Evolutionary conservation across 2,329 filamentous ascomycete species (phyloP).

Genomic region (Cordyceps cateniannulata): DNA sequence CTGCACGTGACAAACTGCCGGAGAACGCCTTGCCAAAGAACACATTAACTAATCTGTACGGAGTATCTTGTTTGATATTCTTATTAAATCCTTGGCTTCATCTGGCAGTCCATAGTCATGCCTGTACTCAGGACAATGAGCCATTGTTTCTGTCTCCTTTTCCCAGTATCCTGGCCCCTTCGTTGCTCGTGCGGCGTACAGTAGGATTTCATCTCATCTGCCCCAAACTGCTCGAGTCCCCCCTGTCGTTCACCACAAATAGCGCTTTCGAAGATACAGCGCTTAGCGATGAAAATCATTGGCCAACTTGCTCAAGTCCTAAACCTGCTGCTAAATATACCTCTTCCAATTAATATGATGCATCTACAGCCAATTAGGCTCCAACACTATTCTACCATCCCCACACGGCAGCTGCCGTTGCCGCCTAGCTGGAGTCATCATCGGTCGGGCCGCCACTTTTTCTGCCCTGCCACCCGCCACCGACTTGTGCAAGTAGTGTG

Average conservation of each 20-base stretch:
- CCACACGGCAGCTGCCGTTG: conserved; percentile 13
- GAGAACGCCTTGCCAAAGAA: too few relatives aligned
- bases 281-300: conserved; percentile 4
- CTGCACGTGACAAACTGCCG: too few relatives aligned
- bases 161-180: too few relatives aligned
- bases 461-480: conserved; percentile 10
- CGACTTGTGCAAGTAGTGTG: conserved; percentile 4
- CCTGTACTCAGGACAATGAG: too few relatives aligned
- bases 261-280: neutral
- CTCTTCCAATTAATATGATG: neutral
- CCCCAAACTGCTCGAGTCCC: neutral
- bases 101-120: too few relatives aligned
- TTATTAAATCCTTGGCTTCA: too few relatives aligned
- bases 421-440: conserved; percentile 10
- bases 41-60: too few relatives aligned
- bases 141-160: too few relatives aligned
- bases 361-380: neutral
- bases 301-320: neutral
- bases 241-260: too few relatives aligned
- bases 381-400: neutral
- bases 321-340: neutral
- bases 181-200: too few relatives aligned
- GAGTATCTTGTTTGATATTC: too few relatives aligned
- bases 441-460: conserved; percentile 13
- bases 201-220: neutral